Evolutionary conservation across 1,284 basidiomycete species (phyloP).

Genomic region (Xerocomus nothofagi): DNA sequence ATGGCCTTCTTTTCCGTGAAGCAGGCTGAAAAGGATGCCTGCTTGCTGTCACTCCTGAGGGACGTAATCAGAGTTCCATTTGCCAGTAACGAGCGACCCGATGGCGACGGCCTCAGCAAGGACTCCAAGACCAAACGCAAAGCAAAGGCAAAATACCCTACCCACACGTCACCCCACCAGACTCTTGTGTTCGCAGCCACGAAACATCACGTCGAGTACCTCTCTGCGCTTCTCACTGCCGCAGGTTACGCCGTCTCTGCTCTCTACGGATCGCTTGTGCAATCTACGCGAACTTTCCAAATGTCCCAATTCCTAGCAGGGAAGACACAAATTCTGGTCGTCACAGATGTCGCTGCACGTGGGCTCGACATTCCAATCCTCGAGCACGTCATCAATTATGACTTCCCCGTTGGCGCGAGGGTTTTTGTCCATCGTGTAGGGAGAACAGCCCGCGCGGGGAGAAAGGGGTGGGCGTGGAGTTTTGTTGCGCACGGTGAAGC

Average conservation of each 20-base stretch:
- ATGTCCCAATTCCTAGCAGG: slow-evolving; percentile 92
- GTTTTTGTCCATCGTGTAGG: slow-evolving; percentile 98
- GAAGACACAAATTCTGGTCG: slow-evolving; percentile 83
- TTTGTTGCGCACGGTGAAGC: slow-evolving; percentile 86
- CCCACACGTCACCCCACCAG: slow-evolving; percentile 73
- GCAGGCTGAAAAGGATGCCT: slow-evolving; percentile 93
- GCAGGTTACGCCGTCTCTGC: slow-evolving; percentile 95
- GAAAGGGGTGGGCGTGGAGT: slow-evolving; percentile 95
- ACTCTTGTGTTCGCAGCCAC: slow-evolving; percentile 96
- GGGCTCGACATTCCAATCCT: slow-evolving; percentile 95
- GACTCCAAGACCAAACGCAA: slow-evolving; percentile 52
- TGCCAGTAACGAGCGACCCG: slow-evolving; percentile 32
- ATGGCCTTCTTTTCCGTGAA: slow-evolving; percentile 96
- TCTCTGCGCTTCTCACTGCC: slow-evolving; percentile 75
- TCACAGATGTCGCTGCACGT: slow-evolving; percentile 97
- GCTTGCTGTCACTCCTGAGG: slow-evolving; percentile 79
- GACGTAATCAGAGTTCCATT: slow-evolving; percentile 86
- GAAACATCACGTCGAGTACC: slow-evolving; percentile 99
- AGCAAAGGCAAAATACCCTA: slow-evolving; percentile 43
- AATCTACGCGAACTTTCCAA: slow-evolving; percentile 87
- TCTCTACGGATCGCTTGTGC: slow-evolving; percentile 96
- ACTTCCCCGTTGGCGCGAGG: slow-evolving; percentile 91
- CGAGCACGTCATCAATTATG: slow-evolving; percentile 97
- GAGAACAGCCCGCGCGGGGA: slow-evolving; percentile 92
- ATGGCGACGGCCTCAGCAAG: slow-evolving; percentile 35